Evolutionary conservation across 225 moss, liverwort and hornwort species (phyloP), one percentile per base, ranked within the genome.

Genomic region (Bryum argenteum): DNA sequence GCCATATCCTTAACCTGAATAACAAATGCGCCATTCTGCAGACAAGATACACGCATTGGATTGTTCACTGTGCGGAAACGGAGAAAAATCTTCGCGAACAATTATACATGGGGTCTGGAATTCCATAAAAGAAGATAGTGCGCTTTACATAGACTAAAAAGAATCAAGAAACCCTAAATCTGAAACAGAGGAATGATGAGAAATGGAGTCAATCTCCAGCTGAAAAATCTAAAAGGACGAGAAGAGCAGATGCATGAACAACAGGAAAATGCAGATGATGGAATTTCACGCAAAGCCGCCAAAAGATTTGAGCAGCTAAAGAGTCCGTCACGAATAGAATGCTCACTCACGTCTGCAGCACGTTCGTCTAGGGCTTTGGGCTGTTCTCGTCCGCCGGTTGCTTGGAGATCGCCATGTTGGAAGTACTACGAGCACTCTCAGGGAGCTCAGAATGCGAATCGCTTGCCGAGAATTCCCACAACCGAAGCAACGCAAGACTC

Each of bases 311-410:
- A 63, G 94, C 74, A 33, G 94, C 64, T 20, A 92, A 94, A 68
- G 97, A 97, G 21, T 94, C 96, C n/a, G 94, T 85, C 0, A 92
- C 94, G 11, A 97, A 94, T 90, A 4, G 92, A 94, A 50, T 97
- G 94, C 45, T 80, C 81, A 48, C 63, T 89, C 86, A 83, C 81
- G 92, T 97, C 90, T 92, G 52, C 18, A 89, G 88, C 58, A 97
- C 87, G 68, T 94, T 97, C 83, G 94, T 97, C 85, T 97, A 92
- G 68, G 94, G 94, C 81, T 94, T 97, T n/a, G 94, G 88, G 65
- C 89, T 97, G 80, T 97, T 97, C 75, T 89, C 86, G 24, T 92
- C 94, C 8, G 92, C 90, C 62, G 94, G 2, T 54, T 90, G 87
- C 89, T 88, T 90, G 18, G 97, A 97, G 23, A 94, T 97, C 71